Base-by-base conservation (phyloP, 1,284 basidiomycete species). In the Schizopora paradoxa region DNA sequence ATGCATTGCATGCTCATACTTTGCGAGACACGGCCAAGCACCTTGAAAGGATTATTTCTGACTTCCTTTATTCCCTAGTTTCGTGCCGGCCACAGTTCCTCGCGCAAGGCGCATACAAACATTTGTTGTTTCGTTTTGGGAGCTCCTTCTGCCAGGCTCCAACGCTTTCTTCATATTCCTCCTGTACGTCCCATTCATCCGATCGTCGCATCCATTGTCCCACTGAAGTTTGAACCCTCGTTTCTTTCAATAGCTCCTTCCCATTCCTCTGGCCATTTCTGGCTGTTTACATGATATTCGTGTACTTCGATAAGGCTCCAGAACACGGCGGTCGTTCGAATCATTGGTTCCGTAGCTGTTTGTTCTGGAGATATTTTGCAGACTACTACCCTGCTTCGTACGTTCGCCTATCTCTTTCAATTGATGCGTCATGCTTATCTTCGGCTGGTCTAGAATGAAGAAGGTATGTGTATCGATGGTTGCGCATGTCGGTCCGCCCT, bases 371-470 rank as follows among this genome's bases (percentile, higher is more conserved):
- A 55, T 86, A 91, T 61, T 92, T 91, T 68, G 85, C 87, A 41
- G 88, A 91, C 42, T 96, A 96, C 65, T 97, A 94, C 59, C 94
- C 94, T 57, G 83, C 87, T 47, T 84, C 83, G 86, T 89, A 65
- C 62, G 86, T 84, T 23, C 47, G n/a, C 23, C 38, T 25, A 36
- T 27, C 29, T 14, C 13, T 59, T 37, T 48, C 56, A 11, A 18
- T 27, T 42, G 53, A 13, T 18, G 14, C 27, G 32, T 26, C 35
- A 23, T 47, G 51, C 37, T 34, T 22, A 32, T 25, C 36, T 22
- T 44, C 18, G 10, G 37, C 7, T 21, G 18, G 13, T 19, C 8
- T 35, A 84, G 80, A 32, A 69, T 83, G 43, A 61, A 80, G 53
- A 83, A 83, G 73, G 80, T 80, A 32, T 43, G 60, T n/a, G n/a